Conservation (phyloP, 148 eudicot genomes). For the Simmondsia chinensis region DNA sequence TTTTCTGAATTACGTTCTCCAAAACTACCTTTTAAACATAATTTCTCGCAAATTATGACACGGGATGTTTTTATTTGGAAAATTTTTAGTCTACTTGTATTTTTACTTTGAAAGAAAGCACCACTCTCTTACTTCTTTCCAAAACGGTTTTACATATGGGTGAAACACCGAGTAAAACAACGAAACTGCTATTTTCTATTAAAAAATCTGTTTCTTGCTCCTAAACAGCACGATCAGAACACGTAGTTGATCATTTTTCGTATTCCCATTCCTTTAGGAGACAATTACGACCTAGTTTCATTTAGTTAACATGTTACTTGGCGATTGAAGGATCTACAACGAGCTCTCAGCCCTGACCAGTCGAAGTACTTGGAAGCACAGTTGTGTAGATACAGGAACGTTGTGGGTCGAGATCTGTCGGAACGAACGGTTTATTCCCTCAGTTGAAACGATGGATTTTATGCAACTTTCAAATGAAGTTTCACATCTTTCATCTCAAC, state of each 20-base stretch:
- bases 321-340: conserved; percentile 44
- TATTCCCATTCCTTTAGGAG: not conserved
- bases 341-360: conserved; percentile 27
- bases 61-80: too few relatives aligned
- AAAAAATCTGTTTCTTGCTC: not conserved
- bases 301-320: conserved; percentile 1
- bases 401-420: conserved; percentile 60
- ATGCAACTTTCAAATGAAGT: not conserved
- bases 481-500: too few relatives aligned
- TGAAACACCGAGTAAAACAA: too few relatives aligned
- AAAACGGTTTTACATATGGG: too few relatives aligned
- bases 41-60: too few relatives aligned
- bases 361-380: conserved; percentile 33
- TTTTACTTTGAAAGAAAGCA: too few relatives aligned
- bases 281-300: not conserved
- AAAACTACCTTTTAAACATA: too few relatives aligned
- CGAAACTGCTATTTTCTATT: too few relatives aligned
- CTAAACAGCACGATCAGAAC: not conserved
- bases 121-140: too few relatives aligned
- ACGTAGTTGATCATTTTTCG: not conserved
- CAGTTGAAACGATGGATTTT: conserved; percentile 15
- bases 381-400: conserved; percentile 44
- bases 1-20: too few relatives aligned
- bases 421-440: conserved; percentile 61
- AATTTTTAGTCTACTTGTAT: too few relatives aligned